Evolutionary conservation across 2,329 filamentous ascomycete genomes (phyloP).

Genomic region (Tolypocladium tundrense): DNA sequence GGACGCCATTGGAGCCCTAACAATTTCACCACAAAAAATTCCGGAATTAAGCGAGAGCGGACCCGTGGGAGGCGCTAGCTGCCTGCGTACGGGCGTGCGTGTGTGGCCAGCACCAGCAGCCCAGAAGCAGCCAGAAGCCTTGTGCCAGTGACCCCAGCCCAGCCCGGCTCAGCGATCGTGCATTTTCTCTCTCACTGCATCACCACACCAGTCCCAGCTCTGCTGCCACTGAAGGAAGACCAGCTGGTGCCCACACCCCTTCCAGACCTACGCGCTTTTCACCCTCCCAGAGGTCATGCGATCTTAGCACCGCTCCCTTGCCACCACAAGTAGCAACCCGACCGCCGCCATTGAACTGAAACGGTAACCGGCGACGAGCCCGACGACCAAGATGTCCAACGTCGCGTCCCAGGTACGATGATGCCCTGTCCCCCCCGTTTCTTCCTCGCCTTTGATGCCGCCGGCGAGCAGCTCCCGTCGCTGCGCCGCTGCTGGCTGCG

Average conservation of each 20-base stretch:
- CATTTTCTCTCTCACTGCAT: constrained; percentile 3
- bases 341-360: constrained; percentile 24
- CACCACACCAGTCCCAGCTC: neutral
- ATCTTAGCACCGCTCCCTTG: constrained; percentile 22
- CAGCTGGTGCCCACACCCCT: constrained; percentile 5
- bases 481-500: neutral
- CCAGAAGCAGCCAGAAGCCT: constrained; percentile 1
- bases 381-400: constrained; percentile 46
- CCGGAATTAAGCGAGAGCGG: constrained; percentile 11
- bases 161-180: constrained; percentile 4
- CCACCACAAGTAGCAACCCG: constrained; percentile 19
- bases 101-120: neutral
- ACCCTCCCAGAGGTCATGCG: constrained; percentile 25
- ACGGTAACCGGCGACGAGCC: constrained; percentile 37
- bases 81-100: neutral
- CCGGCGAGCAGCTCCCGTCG: neutral
- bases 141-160: neutral
- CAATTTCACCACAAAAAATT: constrained; percentile 14
- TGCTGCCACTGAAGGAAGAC: neutral
- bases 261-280: constrained; percentile 8
- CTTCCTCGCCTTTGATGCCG: neutral
- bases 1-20: constrained; percentile 11
- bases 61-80: constrained; percentile 1
- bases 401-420: constrained; percentile 50
- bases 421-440: constrained; percentile 6